Conservation (phyloP, 2,329 filamentous ascomycete genomes). For the Alternaria triticina region DNA sequence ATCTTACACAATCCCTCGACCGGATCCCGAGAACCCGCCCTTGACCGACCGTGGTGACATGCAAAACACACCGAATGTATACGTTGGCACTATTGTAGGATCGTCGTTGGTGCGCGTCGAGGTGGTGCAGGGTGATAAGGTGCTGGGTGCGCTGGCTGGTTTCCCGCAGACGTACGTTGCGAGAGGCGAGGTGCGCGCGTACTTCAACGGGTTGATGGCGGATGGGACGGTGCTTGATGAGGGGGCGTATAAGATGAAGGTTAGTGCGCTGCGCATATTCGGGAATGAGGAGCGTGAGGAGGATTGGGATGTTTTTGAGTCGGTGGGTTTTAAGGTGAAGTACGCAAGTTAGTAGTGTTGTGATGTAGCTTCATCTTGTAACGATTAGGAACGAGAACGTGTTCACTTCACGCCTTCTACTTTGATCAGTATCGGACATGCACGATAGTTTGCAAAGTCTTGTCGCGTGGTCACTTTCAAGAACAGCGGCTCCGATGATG, state of each 20-base stretch:
- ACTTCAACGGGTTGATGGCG: conserved; percentile 23
- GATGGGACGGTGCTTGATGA: conserved; percentile 19
- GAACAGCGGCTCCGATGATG: not conserved
- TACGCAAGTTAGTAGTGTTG: not conserved
- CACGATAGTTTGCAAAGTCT: not conserved
- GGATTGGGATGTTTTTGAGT: not conserved
- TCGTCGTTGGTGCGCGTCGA: conserved; percentile 11
- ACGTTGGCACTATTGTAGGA: not conserved
- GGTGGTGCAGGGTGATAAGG: conserved; percentile 5
- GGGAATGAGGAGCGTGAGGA: not conserved
- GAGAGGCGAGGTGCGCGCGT: not conserved
- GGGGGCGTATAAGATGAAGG: conserved; percentile 18
- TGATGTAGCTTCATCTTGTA: not conserved
- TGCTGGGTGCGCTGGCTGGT: conserved; percentile 9
- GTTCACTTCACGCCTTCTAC: not conserved
- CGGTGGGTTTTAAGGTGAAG: not conserved
- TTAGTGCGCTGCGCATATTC: conserved; percentile 19
- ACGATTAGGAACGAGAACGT: too few species aligned
- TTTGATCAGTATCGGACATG: not conserved
- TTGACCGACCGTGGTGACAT: conserved; percentile 4
- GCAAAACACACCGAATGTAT: not conserved
- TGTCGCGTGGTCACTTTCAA: not conserved
- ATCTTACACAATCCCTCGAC: conserved; percentile 15
- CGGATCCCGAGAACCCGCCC: conserved; percentile 14
- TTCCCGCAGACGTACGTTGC: conserved; percentile 13